These are phyloP conservation scores for Pistacia atlantica DNA, from an alignment of 345 rosid species.

Conservation along the genomic window DNA sequence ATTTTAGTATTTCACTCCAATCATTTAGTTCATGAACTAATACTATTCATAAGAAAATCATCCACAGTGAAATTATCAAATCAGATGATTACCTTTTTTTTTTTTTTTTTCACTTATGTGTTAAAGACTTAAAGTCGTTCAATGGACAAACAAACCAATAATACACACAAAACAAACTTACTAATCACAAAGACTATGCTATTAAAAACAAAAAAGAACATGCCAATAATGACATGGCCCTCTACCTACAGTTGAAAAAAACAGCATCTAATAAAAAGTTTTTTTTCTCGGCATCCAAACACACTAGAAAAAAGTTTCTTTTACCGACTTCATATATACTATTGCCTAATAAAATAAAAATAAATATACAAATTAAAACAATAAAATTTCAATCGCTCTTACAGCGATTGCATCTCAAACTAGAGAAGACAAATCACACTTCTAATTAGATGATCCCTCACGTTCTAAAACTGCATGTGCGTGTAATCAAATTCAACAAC, in stretches of 20 bases:
- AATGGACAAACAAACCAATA: constrained; percentile 5
- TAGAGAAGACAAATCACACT: constrained; percentile 10
- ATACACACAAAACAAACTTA: constrained; percentile 30
- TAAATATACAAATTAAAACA: neutral
- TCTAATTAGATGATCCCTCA: neutral
- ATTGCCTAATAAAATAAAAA: neutral
- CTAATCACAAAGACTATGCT: constrained; percentile 7
- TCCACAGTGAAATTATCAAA: no score
- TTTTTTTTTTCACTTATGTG: no score
- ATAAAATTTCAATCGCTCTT: constrained; percentile 20
- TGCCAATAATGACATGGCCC: constrained; percentile 37
- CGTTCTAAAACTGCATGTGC: constrained; percentile 15
- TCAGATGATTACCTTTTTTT: no score
- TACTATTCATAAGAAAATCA: neutral
- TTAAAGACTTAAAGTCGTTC: no score
- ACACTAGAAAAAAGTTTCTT: constrained; percentile 20
- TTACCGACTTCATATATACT: neutral
- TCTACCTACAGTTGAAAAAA: constrained; percentile 14
- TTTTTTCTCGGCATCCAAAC: constrained; percentile 29
- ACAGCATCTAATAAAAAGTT: constrained; percentile 32
- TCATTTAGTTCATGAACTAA: constrained; percentile 15
- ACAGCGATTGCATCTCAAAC: neutral
- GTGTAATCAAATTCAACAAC: neutral
- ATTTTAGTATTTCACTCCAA: neutral
- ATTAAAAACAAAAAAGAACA: constrained; percentile 28